phyloP scores from a whole-genome alignment of 805 yeast genomes.

The Saccharomycopsis fermentans region DNA sequence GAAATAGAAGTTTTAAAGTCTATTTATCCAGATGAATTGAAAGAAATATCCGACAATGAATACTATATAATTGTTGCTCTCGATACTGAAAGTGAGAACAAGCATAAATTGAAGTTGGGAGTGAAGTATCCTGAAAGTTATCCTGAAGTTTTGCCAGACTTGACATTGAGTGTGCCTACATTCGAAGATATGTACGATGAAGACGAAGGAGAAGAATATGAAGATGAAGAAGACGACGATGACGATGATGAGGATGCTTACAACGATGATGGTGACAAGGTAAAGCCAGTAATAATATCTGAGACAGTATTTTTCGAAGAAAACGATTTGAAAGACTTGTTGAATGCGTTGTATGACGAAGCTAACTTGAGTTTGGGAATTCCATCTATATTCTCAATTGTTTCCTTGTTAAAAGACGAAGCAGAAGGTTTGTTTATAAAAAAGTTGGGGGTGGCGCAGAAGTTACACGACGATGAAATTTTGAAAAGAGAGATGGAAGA shows the following conservation, averaged over 20 bases:
- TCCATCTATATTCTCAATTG: conserved; percentile 80
- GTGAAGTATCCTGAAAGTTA: conserved; percentile 69
- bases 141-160: conserved; percentile 69
- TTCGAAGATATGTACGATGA: conserved; percentile 20
- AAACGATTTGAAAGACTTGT: conserved; percentile 35
- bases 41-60: conserved; percentile 33
- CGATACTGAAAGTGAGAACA: conserved; percentile 56
- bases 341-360: conserved; percentile 37
- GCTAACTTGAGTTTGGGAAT: conserved; percentile 79
- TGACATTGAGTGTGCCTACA: conserved; percentile 29
- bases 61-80: conserved; percentile 51
- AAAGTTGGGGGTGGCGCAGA: conserved; percentile 46
- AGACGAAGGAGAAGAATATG: conserved; percentile 27
- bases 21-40: conserved; percentile 86
- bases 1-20: conserved; percentile 85
- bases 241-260: conserved; percentile 37
- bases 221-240: conserved; percentile 37
- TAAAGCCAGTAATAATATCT: conserved; percentile 40
- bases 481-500: conserved; percentile 66
- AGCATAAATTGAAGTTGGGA: conserved; percentile 45
- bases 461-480: conserved; percentile 46
- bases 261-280: conserved; percentile 26
- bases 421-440: conserved; percentile 60
- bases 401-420: conserved; percentile 68
- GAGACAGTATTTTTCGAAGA: conserved; percentile 48